Percentiles rank a stretch among this genome's conserved stretches.
phyloP scores from a whole-genome alignment of 2,329 filamentous ascomycete genomes.

The Penicillium psychrosexuale region DNA sequence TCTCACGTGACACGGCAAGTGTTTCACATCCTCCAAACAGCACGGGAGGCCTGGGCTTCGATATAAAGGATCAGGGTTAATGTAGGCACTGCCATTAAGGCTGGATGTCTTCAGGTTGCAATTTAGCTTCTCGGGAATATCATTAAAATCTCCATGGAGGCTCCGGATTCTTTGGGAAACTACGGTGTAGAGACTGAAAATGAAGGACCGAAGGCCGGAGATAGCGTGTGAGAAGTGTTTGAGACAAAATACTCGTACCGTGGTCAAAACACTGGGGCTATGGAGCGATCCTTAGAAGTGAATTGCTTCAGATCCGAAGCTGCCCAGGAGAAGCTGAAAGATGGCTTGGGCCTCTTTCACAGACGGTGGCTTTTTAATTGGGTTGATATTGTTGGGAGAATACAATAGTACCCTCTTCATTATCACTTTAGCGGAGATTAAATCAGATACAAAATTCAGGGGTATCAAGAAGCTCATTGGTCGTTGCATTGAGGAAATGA shows the following conservation, averaged over 20 bases:
- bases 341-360: neutral
- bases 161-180: neutral
- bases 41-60: constrained; percentile 4
- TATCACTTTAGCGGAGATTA: neutral
- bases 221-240: neutral
- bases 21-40: constrained; percentile 17
- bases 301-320: neutral
- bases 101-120: neutral
- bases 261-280: neutral
- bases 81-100: neutral
- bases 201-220: neutral
- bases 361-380: neutral
- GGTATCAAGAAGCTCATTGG: neutral
- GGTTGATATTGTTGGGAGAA: neutral
- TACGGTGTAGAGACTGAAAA: neutral
- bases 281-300: neutral
- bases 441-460: neutral
- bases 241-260: neutral
- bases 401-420: neutral
- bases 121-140: neutral
- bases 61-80: constrained; percentile 1
- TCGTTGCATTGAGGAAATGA: neutral
- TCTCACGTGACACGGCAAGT: constrained; percentile 12
- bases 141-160: neutral
- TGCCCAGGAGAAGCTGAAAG: neutral